Evolutionary conservation across 2,329 filamentous ascomycete genomes (phyloP), one percentile per base, ranked within the genome.

Genomic region (Stagonosporopsis rhizophila): DNA sequence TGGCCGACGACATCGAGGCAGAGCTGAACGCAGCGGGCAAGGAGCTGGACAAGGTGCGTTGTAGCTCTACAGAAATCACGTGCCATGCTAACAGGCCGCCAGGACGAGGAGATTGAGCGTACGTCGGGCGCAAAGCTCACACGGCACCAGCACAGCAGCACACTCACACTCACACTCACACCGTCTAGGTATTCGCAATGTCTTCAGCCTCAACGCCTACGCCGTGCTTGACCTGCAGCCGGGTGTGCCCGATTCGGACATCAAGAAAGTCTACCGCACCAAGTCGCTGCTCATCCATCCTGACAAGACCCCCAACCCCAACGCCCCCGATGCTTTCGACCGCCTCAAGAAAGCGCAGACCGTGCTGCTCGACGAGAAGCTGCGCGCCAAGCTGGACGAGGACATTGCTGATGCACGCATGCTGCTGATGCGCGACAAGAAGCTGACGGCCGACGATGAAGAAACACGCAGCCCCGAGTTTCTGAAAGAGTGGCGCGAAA

Each of bases 231-330:
- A 96, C 76, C 89, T 99, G 41, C 92, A 96, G 75, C 95, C 95
- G 3, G 95, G 95, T 73, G 92, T 98, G 19, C 87, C 95, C 52
- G 94, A 98, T 68, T 93, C 91, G 57, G 95, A 98, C 79, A 98
- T 99, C 82, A 98, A 97, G 79, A 82, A 89, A 67, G 86, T 86
- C 65, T 99, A 98, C 80, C 93, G 95, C 82, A 93, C 92, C 70
- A 98, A 97, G 78, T 99, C 95, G n/a, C 88, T 99, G 54, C 87
- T 99, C 44, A 98, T 99, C 81, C 95, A 99, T 81, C 95, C 95
- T 6, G 95, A 99, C 82, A 99, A 99, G 78, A 97, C 95, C 53
- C 88, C 88, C 71, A 98, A 99, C 73, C 89, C 92, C 0, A 85
- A 83, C 44, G 95, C 95, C 0, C 94, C 95, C 3, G 95, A 98